Evolutionary conservation across 2,329 filamentous ascomycete species (phyloP), one percentile per base, ranked within the genome.

Genomic region (Epichloe gansuensis): DNA sequence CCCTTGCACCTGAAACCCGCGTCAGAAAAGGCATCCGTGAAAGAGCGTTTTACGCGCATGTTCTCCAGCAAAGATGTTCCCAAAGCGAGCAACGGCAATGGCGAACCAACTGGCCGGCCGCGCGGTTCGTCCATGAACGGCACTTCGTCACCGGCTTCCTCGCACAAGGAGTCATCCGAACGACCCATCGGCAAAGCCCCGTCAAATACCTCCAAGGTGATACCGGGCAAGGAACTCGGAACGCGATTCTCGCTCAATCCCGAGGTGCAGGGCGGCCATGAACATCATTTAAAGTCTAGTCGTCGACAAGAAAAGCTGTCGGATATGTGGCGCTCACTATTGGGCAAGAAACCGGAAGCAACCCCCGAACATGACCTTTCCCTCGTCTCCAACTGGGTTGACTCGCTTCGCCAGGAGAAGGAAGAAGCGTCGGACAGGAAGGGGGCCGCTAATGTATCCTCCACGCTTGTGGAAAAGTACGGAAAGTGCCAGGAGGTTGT

Each of bases 401-500:
- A 96, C 66, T 90, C 94, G 56, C 76, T 96, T 59, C 88, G 89
- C 66, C 85, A 81, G 59, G 90, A 96, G 67, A 89, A 89, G 66
- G 89, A 94, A 54, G 84, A 94, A 65, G 84, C 87, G 54, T 80
- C 78, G 40, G 88, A 95, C 61, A 89, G 85, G 71, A 93, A 85
- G 66, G 81, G 80, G 25, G 85, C 85, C 0, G 79, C 85, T 6
- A 87, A 85, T 62, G 77, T 86, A 15, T 82, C 81, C 21, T 63
- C 66, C 4, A 89, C 89, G 0, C 74, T 98, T 47, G 87, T 93
- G 1, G 89, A 97, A 64, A 97, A 97, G 67, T 98, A 98, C 66
- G 93, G 93, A 61, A 97, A 97, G 71, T 97, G 93, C 65, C 91
- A 97, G 65, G 93, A 98, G 67, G 83, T 98, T 36, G 89, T 98